A percentile compares a stretch with the other conserved stretches of the same genome.
Evolutionary conservation across 148 eudicot species (phyloP).

Genomic region (Chenopodium formosanum): DNA sequence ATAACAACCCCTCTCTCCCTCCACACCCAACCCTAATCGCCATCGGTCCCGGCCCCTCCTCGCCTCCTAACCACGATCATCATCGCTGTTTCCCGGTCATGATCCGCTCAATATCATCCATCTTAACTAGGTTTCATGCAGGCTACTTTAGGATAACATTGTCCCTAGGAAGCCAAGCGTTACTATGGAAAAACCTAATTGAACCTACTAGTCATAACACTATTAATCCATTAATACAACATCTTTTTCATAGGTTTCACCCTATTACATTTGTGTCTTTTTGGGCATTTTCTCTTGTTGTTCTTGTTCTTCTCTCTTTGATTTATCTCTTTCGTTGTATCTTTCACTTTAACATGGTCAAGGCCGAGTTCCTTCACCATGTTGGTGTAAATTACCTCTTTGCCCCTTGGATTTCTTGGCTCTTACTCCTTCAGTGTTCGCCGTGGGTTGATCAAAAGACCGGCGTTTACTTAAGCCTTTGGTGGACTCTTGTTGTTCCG

Average conservation of each 20-base stretch:
- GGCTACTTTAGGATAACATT: constrained; percentile 44
- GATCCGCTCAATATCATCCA: constrained; percentile 1
- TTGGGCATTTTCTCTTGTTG: constrained; percentile 35
- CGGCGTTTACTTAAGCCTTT: constrained; percentile 18
- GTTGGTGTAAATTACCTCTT: constrained; percentile 50
- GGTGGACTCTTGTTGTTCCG: constrained; percentile 41
- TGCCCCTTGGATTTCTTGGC: constrained; percentile 48
- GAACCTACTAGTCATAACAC: constrained; percentile 21
- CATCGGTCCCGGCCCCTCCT: neutral
- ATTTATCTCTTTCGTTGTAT: constrained; percentile 35
- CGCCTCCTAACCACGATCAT: neutral
- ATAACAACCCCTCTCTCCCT: neutral
- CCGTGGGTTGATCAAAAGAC: constrained; percentile 26
- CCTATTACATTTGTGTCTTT: constrained; percentile 32
- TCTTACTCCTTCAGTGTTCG: constrained; percentile 36
- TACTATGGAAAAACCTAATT: constrained; percentile 44
- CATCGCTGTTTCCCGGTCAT: neutral
- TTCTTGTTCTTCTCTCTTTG: constrained; percentile 17
- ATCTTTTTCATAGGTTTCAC: constrained; percentile 24
- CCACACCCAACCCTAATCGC: neutral
- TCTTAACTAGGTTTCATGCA: constrained; percentile 33
- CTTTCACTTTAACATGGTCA: constrained; percentile 36
- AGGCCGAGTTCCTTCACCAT: constrained; percentile 35
- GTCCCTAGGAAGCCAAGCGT: constrained; percentile 45
- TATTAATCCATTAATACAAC: constrained; percentile 15